phyloP scores from a whole-genome alignment of 768 basidiomycete species.

The Mycena capillaripes region DNA sequence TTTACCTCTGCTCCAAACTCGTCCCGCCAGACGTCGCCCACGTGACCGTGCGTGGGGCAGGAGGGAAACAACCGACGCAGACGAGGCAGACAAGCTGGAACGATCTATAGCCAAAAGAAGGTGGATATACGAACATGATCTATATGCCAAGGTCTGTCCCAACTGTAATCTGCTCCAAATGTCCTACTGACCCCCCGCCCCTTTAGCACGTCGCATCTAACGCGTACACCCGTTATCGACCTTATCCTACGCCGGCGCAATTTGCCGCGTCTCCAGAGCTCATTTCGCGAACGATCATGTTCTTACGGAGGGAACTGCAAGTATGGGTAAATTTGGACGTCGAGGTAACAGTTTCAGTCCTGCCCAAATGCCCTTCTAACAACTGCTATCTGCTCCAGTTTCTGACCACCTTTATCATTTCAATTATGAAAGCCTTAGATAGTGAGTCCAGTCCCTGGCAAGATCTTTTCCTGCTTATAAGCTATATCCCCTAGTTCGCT shows the following conservation, averaged over 20 bases:
- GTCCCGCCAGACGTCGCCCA: slow-evolving; percentile 49
- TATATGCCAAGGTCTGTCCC: slow-evolving; percentile 86
- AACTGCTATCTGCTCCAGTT: slow-evolving; percentile 67
- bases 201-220: slow-evolving; percentile 93
- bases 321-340: slow-evolving; percentile 94
- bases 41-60: slow-evolving; percentile 71
- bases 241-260: slow-evolving; percentile 89
- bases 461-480: too few species aligned
- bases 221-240: slow-evolving; percentile 86
- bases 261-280: slow-evolving; percentile 84
- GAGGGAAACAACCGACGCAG: slow-evolving; percentile 61
- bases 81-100: slow-evolving; percentile 80
- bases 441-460: too few species aligned
- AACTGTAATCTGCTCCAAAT: not conserved
- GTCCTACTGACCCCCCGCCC: slow-evolving; percentile 3
- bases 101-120: slow-evolving; percentile 78
- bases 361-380: slow-evolving; percentile 23
- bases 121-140: slow-evolving; percentile 84
- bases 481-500: too few species aligned
- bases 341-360: slow-evolving; percentile 63
- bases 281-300: slow-evolving; percentile 81
- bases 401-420: slow-evolving; percentile 88
- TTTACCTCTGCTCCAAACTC: slow-evolving; percentile 43
- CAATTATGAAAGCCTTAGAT: slow-evolving; percentile 93
- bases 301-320: slow-evolving; percentile 86